Conservation (phyloP, 345 rosid genomes). For the Eutrema japonicum region DNA sequence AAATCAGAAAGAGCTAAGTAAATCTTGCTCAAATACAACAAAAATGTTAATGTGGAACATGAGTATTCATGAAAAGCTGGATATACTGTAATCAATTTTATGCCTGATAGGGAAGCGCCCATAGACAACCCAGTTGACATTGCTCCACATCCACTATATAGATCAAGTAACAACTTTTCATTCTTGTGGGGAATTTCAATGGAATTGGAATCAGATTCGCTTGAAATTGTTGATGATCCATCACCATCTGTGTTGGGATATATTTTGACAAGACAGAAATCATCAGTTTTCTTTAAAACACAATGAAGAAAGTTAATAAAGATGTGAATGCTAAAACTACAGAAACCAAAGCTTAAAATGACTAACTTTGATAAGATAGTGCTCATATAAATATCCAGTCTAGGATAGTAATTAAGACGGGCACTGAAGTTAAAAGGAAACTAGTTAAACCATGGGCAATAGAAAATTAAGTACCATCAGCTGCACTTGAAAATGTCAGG, state of each 20-base stretch:
- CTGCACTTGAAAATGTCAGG: constrained; percentile 43
- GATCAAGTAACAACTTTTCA: constrained; percentile 45
- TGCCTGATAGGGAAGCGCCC: constrained; percentile 50
- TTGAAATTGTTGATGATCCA: constrained; percentile 47
- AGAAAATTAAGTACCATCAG: background rate
- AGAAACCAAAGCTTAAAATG: background rate
- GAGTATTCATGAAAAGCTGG: background rate
- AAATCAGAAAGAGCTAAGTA: background rate
- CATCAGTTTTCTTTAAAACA: constrained; percentile 8
- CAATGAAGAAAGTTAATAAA: background rate
- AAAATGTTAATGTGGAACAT: background rate
- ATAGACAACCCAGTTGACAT: constrained; percentile 58
- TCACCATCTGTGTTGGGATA: constrained; percentile 29
- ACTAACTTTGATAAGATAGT: background rate
- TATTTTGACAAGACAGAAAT: constrained; percentile 25
- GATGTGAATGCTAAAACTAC: background rate
- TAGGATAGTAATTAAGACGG: background rate
- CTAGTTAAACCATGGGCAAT: background rate
- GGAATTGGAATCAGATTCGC: constrained; percentile 43
- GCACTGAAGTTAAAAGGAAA: background rate
- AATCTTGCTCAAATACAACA: background rate
- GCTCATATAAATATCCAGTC: background rate
- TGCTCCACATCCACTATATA: constrained; percentile 55
- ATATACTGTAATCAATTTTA: constrained; percentile 35
- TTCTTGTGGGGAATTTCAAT: background rate